These are phyloP conservation scores for Rubroshorea leprosula DNA, from an alignment of 345 rosid species.

Conservation along the genomic window DNA sequence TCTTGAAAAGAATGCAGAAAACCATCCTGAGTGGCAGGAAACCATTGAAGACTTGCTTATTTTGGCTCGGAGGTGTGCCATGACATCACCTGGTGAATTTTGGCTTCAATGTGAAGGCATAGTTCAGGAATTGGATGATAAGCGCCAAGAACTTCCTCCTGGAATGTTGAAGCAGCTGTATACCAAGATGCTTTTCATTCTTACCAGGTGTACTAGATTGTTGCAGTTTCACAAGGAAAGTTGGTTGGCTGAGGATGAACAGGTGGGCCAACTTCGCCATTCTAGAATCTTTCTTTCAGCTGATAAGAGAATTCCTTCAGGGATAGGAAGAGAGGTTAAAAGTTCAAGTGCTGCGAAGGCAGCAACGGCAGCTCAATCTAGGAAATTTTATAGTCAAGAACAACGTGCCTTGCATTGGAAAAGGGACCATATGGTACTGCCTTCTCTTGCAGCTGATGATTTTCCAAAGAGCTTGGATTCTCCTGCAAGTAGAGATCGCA, in stretches of 20 bases:
- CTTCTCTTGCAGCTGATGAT: constrained; percentile 36
- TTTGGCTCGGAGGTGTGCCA: constrained; percentile 94
- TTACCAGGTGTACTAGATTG: constrained; percentile 93
- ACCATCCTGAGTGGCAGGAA: constrained; percentile 98
- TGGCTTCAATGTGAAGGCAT: constrained; percentile 99
- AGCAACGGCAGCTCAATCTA: constrained; percentile 45
- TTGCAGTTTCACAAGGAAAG: constrained; percentile 99
- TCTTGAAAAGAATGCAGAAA: constrained; percentile 94
- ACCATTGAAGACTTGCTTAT: constrained; percentile 91
- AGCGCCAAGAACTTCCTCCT: constrained; percentile 93
- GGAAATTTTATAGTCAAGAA: constrained; percentile 94
- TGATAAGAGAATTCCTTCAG: constrained; percentile 57
- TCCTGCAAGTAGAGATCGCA: constrained; percentile 59
- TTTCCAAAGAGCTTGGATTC: constrained; percentile 48
- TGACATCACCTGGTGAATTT: constrained; percentile 90
- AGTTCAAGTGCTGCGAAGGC: constrained; percentile 56
- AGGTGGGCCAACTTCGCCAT: constrained; percentile 63
- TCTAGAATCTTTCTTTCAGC: constrained; percentile 69
- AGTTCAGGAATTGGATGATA: constrained; percentile 97
- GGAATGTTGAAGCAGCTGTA: constrained; percentile 91
- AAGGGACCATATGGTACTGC: constrained; percentile 41
- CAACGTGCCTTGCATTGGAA: constrained; percentile 73
- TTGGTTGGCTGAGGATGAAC: constrained; percentile 76
- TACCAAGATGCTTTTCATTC: constrained; percentile 96
- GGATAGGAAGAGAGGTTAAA: constrained; percentile 48